Evolutionary conservation across 495 filamentous ascomycete species (phyloP).

Genomic region (Penicillium turbatum): DNA sequence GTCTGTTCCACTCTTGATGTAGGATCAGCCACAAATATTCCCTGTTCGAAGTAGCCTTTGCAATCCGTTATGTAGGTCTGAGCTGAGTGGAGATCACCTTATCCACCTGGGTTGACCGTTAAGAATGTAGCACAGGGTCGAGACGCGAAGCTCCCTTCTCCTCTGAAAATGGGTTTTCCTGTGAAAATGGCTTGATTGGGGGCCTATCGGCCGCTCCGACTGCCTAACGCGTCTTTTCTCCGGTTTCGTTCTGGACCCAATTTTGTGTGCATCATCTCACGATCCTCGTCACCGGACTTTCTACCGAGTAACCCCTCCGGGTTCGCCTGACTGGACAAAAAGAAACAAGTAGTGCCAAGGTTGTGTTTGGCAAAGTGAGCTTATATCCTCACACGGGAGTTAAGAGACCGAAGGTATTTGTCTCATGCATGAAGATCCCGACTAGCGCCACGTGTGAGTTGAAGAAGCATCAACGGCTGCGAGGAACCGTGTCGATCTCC

Average conservation of each 20-base stretch:
- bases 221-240: slow-evolving; percentile 15
- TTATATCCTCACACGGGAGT: background rate
- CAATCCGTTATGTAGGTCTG: no score
- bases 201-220: slow-evolving; percentile 5
- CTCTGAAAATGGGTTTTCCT: background rate
- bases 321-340: slow-evolving; percentile 11
- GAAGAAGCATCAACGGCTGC: slow-evolving; percentile 43
- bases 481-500: slow-evolving; percentile 45
- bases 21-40: background rate
- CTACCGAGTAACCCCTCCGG: background rate
- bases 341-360: background rate
- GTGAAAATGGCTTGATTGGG: background rate
- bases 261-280: slow-evolving; percentile 5
- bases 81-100: no score
- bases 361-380: background rate
- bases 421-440: slow-evolving; percentile 42
- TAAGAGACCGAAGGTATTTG: slow-evolving; percentile 11
- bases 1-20: background rate
- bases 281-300: slow-evolving; percentile 17
- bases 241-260: slow-evolving; percentile 10
- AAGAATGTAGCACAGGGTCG: slow-evolving; percentile 12
- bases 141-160: background rate
- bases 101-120: background rate
- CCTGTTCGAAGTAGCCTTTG: no score
- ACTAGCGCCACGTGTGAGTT: slow-evolving; percentile 44